These are phyloP conservation scores for Hygrocybe punicea DNA, from an alignment of 768 basidiomycete genomes.

Conservation along the genomic window DNA sequence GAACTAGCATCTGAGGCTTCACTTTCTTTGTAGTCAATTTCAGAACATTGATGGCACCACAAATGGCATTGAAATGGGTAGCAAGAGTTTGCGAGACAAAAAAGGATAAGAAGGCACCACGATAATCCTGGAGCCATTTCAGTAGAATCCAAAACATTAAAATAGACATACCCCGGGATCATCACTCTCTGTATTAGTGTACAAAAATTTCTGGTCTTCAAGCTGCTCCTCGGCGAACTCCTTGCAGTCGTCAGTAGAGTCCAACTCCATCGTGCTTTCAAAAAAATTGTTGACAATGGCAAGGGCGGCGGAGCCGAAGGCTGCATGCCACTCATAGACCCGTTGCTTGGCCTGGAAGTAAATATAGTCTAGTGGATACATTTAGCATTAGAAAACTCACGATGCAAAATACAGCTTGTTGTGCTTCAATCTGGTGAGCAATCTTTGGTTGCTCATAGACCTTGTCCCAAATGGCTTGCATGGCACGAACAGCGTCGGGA, in stretches of 20 bases:
- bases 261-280: neutral
- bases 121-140: neutral
- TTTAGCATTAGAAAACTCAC: neutral
- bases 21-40: neutral
- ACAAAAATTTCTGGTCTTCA: neutral
- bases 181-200: neutral
- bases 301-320: conserved; percentile 4
- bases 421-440: neutral
- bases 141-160: neutral
- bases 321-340: conserved; percentile 4
- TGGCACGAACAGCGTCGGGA: neutral
- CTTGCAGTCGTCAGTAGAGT: neutral
- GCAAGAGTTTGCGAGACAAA: neutral
- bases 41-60: neutral
- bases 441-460: neutral
- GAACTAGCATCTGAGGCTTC: neutral
- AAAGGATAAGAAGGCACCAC: neutral
- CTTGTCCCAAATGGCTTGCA: conserved; percentile 1
- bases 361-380: neutral
- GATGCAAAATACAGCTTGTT: neutral
- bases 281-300: conserved; percentile 6
- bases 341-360: conserved; percentile 3
- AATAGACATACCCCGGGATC: neutral
- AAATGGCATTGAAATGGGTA: neutral
- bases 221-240: neutral